These are phyloP conservation scores for Zoysia matrella DNA, from an alignment of 202 grass and related monocot species.

Conservation along the genomic window DNA sequence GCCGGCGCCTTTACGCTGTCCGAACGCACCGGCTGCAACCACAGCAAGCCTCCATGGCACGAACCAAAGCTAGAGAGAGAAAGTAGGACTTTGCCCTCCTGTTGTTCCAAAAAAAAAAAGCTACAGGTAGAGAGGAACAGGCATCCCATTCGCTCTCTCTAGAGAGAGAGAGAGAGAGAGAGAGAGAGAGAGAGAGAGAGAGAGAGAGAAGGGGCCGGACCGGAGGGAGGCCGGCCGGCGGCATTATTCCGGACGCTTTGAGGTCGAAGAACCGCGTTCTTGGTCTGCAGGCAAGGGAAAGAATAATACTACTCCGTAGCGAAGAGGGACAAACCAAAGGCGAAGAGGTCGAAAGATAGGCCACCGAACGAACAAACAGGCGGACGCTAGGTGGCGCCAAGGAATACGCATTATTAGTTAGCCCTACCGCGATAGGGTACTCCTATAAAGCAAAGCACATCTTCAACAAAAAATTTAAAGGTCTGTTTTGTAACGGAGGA, in stretches of 20 bases:
- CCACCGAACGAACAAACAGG: not conserved
- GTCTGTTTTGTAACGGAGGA: no score
- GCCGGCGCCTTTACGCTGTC: slow-evolving; percentile 28
- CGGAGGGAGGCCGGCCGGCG: not conserved
- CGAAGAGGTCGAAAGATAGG: not conserved
- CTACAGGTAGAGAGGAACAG: no score
- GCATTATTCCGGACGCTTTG: not conserved
- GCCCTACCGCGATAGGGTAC: slow-evolving; percentile 2
- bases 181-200: not conserved
- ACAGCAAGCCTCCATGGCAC: slow-evolving; percentile 16
- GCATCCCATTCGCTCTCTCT: no score
- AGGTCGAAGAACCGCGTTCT: slow-evolving; percentile 6
- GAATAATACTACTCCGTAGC: not conserved
- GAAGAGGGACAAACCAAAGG: slow-evolving; percentile 1
- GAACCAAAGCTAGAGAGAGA: not conserved
- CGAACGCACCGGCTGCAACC: slow-evolving; percentile 13
- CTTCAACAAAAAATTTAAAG: not conserved
- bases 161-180: no score
- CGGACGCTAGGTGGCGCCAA: slow-evolving; percentile 14
- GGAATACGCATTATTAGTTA: not conserved
- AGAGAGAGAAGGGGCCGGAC: not conserved
- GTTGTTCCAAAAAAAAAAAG: no score
- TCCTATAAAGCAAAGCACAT: slow-evolving; percentile 11
- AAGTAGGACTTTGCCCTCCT: no score
- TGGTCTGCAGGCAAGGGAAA: slow-evolving; percentile 22